Evolutionary conservation across 2,329 filamentous ascomycete species (phyloP), one percentile per base, ranked within the genome.

Genomic region (Kalmusia sp.): DNA sequence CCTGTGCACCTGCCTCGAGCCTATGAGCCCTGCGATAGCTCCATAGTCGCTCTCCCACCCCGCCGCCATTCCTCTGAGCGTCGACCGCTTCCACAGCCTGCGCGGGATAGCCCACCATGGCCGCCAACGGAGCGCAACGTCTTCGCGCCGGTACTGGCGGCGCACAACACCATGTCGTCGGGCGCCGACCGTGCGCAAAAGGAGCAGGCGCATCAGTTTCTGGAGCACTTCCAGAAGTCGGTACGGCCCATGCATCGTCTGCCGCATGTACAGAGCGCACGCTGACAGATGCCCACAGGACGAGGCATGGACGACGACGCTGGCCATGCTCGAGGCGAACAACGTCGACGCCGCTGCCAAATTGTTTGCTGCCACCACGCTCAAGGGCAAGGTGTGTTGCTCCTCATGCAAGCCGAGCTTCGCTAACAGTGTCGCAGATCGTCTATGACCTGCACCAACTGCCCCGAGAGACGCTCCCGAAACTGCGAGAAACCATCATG

Each of bases 141-240:
- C 76, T 96, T 95, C 78, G 85, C 87, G 77, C 90, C 91, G 59
- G 91, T 99, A 65, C 83, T 98, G 67, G 87, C 89, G 64, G 95
- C 93, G 59, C 88, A 98, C 77, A 85, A 88, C 72, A 95, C 93
- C 59, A 96, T 99, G 93, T 88, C 86, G 71, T 84, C 92, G 73
- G 90, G 89, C 77, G 89, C 87, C 63, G 87, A 93, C 71, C 85
- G 89, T 69, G 84, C 89, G 62, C 86, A 90, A 71, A 98, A 98
- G 81, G 88, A 89, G 74, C 89, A 92, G 76, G 93, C 92, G 55
- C 93, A 97, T 72, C 87, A 93, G 73, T 99, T 89, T 74, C 83
- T 99, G 55, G 91, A 96, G 78, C 88, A 87, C 66, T 99, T 98
- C 78, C 95, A 99, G 84, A 99, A 99, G 86, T 98, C 95, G 76